Evolutionary conservation across 2,329 filamentous ascomycete species (phyloP).

Genomic region (Penicillium sp.): DNA sequence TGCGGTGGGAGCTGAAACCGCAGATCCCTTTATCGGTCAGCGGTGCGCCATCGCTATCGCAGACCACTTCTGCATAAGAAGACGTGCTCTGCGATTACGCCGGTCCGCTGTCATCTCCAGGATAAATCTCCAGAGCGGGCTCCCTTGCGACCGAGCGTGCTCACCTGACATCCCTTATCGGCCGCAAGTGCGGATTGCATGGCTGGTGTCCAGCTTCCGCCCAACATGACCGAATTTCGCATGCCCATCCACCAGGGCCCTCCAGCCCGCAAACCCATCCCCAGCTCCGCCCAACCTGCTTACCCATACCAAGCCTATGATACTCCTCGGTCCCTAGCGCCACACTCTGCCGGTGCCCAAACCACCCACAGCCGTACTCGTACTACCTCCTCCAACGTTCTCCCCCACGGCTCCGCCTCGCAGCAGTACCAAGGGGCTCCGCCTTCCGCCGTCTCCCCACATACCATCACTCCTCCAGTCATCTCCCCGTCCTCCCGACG

Average conservation of each 20-base stretch:
- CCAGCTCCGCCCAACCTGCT: slow-evolving; percentile 20
- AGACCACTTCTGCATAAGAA: not conserved
- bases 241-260: slow-evolving; percentile 35
- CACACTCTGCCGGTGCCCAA: slow-evolving; percentile 26
- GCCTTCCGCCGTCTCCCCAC: slow-evolving; percentile 26
- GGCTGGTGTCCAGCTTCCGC: slow-evolving; percentile 29
- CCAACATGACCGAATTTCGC: slow-evolving; percentile 40
- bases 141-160: slow-evolving; percentile 2
- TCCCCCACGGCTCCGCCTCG: slow-evolving; percentile 28
- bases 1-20: slow-evolving; percentile 18
- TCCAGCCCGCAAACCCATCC: slow-evolving; percentile 32
- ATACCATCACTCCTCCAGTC: slow-evolving; percentile 26
- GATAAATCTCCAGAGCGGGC: not conserved
- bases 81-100: not conserved
- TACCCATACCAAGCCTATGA: slow-evolving; percentile 30
- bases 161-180: not conserved
- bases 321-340: slow-evolving; percentile 23
- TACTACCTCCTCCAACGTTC: slow-evolving; percentile 39
- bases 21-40: slow-evolving; percentile 20
- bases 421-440: slow-evolving; percentile 28
- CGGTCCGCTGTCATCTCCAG: not conserved
- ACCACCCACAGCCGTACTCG: slow-evolving; percentile 38
- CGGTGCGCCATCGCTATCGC: slow-evolving; percentile 19
- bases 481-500: slow-evolving; percentile 31
- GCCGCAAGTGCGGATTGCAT: slow-evolving; percentile 18